phyloP scores from a whole-genome alignment of 2,329 filamentous ascomycete genomes.

The Fusarium coffeatum region DNA sequence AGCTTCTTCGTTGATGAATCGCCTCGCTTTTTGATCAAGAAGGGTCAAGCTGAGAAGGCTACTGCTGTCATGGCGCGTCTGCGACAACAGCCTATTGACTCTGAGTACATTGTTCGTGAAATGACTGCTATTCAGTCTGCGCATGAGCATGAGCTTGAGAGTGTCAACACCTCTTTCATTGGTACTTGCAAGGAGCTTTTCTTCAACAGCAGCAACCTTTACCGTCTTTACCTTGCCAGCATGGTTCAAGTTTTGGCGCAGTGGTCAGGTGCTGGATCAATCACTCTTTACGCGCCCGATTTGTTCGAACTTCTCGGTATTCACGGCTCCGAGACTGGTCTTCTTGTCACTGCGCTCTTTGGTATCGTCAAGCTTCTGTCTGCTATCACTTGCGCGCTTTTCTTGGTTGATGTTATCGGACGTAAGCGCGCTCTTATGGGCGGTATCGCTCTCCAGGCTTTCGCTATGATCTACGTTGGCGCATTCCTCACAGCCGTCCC shows the following conservation, averaged over 20 bases:
- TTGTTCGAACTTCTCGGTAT: conserved; percentile 16
- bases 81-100: conserved; percentile 6
- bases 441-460: conserved; percentile 11
- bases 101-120: conserved; percentile 19
- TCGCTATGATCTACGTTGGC: conserved; percentile 22
- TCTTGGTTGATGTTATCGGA: conserved; percentile 18
- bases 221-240: conserved; percentile 32
- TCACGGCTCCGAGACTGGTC: conserved; percentile 16
- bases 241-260: conserved; percentile 37
- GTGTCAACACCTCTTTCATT: conserved; percentile 15
- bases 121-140: conserved; percentile 13
- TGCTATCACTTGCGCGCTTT: conserved; percentile 13
- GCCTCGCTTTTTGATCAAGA: conserved; percentile 29
- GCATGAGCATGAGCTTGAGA: conserved; percentile 23
- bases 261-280: conserved; percentile 33
- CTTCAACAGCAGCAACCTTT: conserved; percentile 30
- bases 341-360: conserved; percentile 20
- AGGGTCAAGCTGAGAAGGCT: conserved; percentile 17
- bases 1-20: conserved; percentile 30
- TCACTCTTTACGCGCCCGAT: conserved; percentile 17
- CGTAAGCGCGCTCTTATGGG: conserved; percentile 20
- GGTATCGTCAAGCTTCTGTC: conserved; percentile 20
- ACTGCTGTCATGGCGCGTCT: conserved; percentile 13
- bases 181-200: conserved; percentile 29
- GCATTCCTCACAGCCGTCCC: conserved; percentile 13